Percentiles rank a stretch among this genome's conserved stretches.
Evolutionary conservation across 805 yeast species (phyloP).

Genomic region (Wickerhamiella nectarea): DNA sequence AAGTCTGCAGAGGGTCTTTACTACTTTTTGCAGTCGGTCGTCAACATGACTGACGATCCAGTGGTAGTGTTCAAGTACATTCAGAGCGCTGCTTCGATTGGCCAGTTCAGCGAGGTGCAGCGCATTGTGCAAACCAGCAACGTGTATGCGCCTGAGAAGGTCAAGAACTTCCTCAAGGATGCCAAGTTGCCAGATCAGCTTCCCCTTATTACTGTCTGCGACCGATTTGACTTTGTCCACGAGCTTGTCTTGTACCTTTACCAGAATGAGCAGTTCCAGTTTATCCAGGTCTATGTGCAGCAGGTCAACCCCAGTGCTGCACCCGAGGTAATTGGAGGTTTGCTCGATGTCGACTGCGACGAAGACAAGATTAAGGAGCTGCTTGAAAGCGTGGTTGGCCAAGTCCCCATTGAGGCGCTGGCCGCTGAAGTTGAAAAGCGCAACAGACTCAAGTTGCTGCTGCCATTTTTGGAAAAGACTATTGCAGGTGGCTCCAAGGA

Average conservation of each 20-base stretch:
- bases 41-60: constrained; percentile 83
- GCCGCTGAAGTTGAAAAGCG: constrained; percentile 94
- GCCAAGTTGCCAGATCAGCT: constrained; percentile 87
- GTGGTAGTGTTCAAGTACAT: constrained; percentile 94
- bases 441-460: constrained; percentile 76
- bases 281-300: constrained; percentile 95
- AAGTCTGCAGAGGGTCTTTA: constrained; percentile 87
- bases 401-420: constrained; percentile 80
- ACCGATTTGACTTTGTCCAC: constrained; percentile 79
- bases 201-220: constrained; percentile 93
- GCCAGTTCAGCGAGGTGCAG: constrained; percentile 88
- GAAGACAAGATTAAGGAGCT: constrained; percentile 72
- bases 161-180: constrained; percentile 92
- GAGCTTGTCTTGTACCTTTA: constrained; percentile 86
- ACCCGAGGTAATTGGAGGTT: constrained; percentile 91
- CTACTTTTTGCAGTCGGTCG: constrained; percentile 85
- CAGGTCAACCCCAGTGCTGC: constrained; percentile 93
- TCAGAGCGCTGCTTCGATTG: constrained; percentile 81
- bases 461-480: constrained; percentile 87
- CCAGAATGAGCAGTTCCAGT: constrained; percentile 90
- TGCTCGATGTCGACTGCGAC: constrained; percentile 94
- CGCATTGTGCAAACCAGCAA: constrained; percentile 88
- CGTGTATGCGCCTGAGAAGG: constrained; percentile 92
- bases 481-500: constrained; percentile 72
- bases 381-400: constrained; percentile 76